Percentiles rank a stretch among this genome's conserved stretches.
phyloP scores from a whole-genome alignment of 495 filamentous ascomycete genomes.

The Lasiosphaeria hispida region DNA sequence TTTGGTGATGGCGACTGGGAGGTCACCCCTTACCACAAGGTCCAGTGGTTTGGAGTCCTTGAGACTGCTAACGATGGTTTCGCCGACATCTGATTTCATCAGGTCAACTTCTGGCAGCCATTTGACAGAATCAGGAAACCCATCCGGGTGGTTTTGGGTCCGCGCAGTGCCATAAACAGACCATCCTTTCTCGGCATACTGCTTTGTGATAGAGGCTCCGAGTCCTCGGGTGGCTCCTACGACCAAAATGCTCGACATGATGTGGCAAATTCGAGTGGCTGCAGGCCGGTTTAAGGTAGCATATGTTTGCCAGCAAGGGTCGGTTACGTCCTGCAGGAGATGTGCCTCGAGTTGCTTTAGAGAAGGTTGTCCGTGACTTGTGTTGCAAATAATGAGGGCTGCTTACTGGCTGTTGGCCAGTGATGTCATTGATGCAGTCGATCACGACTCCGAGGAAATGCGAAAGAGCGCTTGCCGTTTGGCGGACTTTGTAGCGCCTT shows the following conservation, averaged over 20 bases:
- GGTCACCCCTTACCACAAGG: conserved; percentile 37
- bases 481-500: neutral
- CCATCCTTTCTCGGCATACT: conserved; percentile 52
- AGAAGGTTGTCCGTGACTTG: no score
- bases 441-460: neutral
- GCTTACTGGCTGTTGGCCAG: no score
- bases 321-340: no score
- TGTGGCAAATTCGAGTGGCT: neutral
- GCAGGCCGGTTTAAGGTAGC: no score
- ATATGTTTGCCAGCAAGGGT: no score
- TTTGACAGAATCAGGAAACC: conserved; percentile 26
- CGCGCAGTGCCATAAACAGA: conserved; percentile 61
- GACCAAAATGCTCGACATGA: conserved; percentile 48
- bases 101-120: conserved; percentile 45
- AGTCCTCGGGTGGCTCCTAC: conserved; percentile 67
- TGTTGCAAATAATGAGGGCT: no score
- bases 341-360: no score
- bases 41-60: conserved; percentile 46
- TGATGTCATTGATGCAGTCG: neutral
- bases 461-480: neutral
- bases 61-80: conserved; percentile 46
- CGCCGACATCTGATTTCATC: conserved; percentile 31
- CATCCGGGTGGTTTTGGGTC: conserved; percentile 34
- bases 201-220: conserved; percentile 57
- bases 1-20: neutral